phyloP scores from a whole-genome alignment of 2,329 filamentous ascomycete genomes.

The Dactylonectria estremocensis region DNA sequence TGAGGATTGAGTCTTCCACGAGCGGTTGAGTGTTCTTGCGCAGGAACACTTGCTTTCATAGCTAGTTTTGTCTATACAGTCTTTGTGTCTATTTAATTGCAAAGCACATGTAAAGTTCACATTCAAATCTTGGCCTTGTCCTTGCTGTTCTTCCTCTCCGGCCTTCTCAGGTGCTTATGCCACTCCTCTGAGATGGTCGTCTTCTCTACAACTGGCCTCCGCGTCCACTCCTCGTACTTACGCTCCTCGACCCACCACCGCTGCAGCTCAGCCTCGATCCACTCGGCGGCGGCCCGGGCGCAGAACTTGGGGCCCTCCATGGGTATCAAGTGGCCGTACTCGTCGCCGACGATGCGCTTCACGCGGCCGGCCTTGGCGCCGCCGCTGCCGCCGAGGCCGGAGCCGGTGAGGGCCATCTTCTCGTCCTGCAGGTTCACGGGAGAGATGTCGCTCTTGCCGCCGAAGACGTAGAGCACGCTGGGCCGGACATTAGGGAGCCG shows the following conservation, averaged over 20 bases:
- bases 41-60: neutral
- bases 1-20: neutral
- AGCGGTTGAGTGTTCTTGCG: neutral
- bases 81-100: constrained; percentile 8
- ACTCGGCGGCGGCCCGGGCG: constrained; percentile 72
- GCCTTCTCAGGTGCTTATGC: constrained; percentile 64
- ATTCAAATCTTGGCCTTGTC: constrained; percentile 49
- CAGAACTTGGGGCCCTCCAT: constrained; percentile 82
- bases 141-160: constrained; percentile 33
- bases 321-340: constrained; percentile 84
- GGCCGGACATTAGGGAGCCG: constrained; percentile 75
- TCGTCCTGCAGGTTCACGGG: constrained; percentile 63
- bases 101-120: neutral
- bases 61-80: neutral
- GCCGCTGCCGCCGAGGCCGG: constrained; percentile 77
- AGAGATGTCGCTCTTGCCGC: constrained; percentile 71
- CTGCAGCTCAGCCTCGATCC: constrained; percentile 70
- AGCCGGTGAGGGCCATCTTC: constrained; percentile 76
- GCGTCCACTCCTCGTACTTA: constrained; percentile 70
- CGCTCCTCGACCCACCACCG: constrained; percentile 71
- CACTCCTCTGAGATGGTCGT: constrained; percentile 66
- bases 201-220: constrained; percentile 67
- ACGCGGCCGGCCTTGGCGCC: constrained; percentile 76
- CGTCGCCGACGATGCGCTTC: constrained; percentile 73
- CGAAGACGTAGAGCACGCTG: constrained; percentile 79